These are phyloP conservation scores for Alternaria sp. DNA, from an alignment of 2,329 filamentous ascomycete genomes.

Conservation along the genomic window DNA sequence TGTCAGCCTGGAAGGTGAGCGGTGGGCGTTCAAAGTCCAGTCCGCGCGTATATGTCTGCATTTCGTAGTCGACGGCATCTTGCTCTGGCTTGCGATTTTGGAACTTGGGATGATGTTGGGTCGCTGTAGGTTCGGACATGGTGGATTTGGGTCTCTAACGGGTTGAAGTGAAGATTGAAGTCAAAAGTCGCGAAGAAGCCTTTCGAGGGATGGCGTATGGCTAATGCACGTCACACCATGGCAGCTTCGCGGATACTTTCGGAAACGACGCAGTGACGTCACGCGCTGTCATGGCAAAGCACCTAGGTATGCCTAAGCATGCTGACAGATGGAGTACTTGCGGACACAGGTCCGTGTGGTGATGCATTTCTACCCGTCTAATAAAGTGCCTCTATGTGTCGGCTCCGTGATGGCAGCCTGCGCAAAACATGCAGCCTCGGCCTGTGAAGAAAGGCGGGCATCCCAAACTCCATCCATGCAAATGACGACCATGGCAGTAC, in stretches of 20 bases:
- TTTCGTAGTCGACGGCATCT: slow-evolving; percentile 34
- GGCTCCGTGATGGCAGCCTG: neutral
- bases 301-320: neutral
- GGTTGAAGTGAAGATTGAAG: neutral
- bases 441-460: slow-evolving; percentile 4
- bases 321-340: neutral
- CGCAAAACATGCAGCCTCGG: neutral
- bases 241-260: neutral
- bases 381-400: neutral
- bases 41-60: slow-evolving; percentile 39
- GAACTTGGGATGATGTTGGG: slow-evolving; percentile 16
- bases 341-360: neutral
- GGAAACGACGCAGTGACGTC: neutral
- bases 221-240: slow-evolving; percentile 1
- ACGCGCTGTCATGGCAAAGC: neutral
- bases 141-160: neutral
- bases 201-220: neutral
- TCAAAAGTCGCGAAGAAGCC: neutral
- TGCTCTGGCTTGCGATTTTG: slow-evolving; percentile 17
- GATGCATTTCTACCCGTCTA: slow-evolving; percentile 1
- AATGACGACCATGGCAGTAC: slow-evolving; percentile 3
- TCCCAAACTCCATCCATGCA: slow-evolving; percentile 31
- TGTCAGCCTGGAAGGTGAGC: slow-evolving; percentile 40
- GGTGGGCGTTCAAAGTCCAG: slow-evolving; percentile 41
- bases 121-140: slow-evolving; percentile 17